Conservation (phyloP, 2,329 filamentous ascomycete genomes). For the Paracamarosporium sp. region DNA sequence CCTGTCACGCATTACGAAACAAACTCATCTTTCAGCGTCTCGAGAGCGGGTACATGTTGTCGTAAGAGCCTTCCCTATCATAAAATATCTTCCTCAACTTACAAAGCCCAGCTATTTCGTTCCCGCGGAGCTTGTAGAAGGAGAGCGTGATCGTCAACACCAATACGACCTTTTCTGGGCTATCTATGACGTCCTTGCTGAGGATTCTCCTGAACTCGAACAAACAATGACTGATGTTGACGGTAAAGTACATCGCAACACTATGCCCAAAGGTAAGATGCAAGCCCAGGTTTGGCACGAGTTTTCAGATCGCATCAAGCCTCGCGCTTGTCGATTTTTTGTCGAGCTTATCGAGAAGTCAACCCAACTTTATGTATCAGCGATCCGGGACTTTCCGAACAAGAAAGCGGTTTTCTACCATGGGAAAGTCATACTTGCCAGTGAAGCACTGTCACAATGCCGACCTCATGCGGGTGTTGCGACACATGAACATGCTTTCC, state of each 20-base stretch:
- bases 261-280: conserved; percentile 47
- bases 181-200: conserved; percentile 49
- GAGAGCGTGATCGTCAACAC: not conserved
- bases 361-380: conserved; percentile 49
- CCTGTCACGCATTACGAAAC: not conserved
- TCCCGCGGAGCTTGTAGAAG: not conserved
- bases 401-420: conserved; percentile 38
- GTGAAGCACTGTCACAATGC: conserved; percentile 50
- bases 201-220: conserved; percentile 23
- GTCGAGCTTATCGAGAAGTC: conserved; percentile 46
- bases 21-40: not conserved
- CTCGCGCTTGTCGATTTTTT: conserved; percentile 38
- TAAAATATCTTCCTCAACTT: not conserved
- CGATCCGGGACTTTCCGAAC: conserved; percentile 47
- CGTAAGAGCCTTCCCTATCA: not conserved
- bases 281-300: conserved; percentile 41
- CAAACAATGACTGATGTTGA: conserved; percentile 48
- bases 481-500: conserved; percentile 51
- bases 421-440: conserved; percentile 49
- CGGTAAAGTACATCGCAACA: conserved; percentile 43
- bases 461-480: conserved; percentile 49
- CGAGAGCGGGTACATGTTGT: not conserved
- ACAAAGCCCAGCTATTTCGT: not conserved
- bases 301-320: conserved; percentile 26
- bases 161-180: conserved; percentile 48